Base-by-base conservation (phyloP, 2,329 filamentous ascomycete species). In the Penicillium nordicum region DNA sequence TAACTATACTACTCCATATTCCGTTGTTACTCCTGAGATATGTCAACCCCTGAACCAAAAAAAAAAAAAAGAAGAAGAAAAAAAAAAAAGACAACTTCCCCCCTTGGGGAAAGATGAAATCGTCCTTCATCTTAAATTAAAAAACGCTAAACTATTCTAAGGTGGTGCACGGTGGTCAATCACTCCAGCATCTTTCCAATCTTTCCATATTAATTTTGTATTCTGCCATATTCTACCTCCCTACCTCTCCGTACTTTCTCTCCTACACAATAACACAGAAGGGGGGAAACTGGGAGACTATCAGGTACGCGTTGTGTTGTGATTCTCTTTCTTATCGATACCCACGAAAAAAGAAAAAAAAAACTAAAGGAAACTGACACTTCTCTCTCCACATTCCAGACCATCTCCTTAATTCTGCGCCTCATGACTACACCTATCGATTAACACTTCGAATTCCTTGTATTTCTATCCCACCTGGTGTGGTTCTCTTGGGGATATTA, bases 51-150 rank as follows among this genome's bases (percentile, higher is more conserved):
- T 49, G 47, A 56, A 56, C 11, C 44, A 52, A 23, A 29, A 6
- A 27, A 25, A 25, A 21, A 27, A 27, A 36, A 46, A 6, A 21
- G n/a, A n/a, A n/a, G n/a, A n/a, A n/a, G n/a, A n/a, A 6, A 34
- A 34, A 25, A 21, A 37, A 27, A 36, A 34, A 6, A 21, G 6
- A 34, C 5, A n/a, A 16, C 2, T n/a, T 25, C 12, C 12, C 12
- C 40, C 23, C 34, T 46, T 18, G 5, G 29, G 30, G n/a, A n/a
- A 42, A 40, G 9, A 40, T 18, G 32, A 45, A 57, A 57, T 53
- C 56, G 53, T 53, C 62, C 61, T 66, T 65, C 62, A 65, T 65
- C 62, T 65, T 65, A 63, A 59, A 57, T 52, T 52, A 30, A 30
- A 29, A 29, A 29, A 36, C 52, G 61, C 63, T 66, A 66, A 60